These are phyloP conservation scores for Cladosporium oxysporum DNA, from an alignment of 2,329 filamentous ascomycete genomes.

Conservation along the genomic window DNA sequence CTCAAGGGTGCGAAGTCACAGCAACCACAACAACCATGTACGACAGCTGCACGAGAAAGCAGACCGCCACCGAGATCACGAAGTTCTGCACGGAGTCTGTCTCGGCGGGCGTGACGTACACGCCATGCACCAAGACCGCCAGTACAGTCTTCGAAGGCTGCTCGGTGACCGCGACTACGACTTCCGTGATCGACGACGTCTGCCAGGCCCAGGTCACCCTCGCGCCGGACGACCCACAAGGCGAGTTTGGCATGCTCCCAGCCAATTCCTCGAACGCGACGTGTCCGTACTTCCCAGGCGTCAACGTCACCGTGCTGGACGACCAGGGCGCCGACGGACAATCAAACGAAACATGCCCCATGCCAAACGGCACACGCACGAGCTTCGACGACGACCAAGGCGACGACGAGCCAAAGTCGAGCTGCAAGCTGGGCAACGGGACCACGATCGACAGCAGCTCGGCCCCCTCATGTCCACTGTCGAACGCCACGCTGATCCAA, in stretches of 20 bases:
- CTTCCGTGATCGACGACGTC: slow-evolving; percentile 10
- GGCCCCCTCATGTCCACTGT: neutral
- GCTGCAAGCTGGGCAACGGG: neutral
- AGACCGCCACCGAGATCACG: slow-evolving; percentile 14
- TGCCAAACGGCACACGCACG: slow-evolving; percentile 8
- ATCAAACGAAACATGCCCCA: slow-evolving; percentile 6
- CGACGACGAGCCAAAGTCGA: neutral
- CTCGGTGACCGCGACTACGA: slow-evolving; percentile 10
- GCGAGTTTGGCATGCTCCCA: slow-evolving; percentile 11
- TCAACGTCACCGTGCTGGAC: slow-evolving; percentile 4
- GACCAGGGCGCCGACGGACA: slow-evolving; percentile 11
- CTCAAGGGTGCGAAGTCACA: neutral
- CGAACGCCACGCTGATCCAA: slow-evolving; percentile 12
- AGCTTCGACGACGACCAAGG: slow-evolving; percentile 17
- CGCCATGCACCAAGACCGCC: slow-evolving; percentile 16
- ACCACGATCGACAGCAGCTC: neutral
- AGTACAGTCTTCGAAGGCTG: slow-evolving; percentile 17
- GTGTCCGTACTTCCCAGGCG: slow-evolving; percentile 1
- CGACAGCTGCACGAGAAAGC: slow-evolving; percentile 6
- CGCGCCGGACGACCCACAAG: slow-evolving; percentile 12
- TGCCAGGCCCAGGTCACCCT: slow-evolving; percentile 8
- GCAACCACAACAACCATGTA: slow-evolving; percentile 5
- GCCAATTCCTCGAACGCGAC: neutral
- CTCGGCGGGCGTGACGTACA: slow-evolving; percentile 2
- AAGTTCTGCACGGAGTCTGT: slow-evolving; percentile 13